Base-by-base conservation (phyloP, 1,284 basidiomycete genomes). In the Tilletia indica region DNA sequence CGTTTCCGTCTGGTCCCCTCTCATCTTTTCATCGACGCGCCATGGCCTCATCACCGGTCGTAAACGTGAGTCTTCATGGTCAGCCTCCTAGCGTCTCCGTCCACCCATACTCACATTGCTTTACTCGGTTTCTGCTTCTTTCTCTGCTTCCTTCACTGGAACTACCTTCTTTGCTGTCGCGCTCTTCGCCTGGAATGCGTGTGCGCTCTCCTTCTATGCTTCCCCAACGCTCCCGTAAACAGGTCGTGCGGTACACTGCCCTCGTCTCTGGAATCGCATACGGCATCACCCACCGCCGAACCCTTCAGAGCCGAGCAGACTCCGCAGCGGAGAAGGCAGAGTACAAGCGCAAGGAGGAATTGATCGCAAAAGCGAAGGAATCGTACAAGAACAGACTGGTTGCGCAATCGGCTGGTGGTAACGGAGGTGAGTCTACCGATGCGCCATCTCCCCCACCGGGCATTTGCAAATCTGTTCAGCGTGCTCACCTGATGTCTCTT, bases 181-280 rank as follows among this genome's bases (percentile, higher is more conserved):
- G 25, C 25, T 31, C 25, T 31, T 31, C 25, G 25, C 25, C 25
- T 31, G 25, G 25, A 31, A 0, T 31, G 25, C 25, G 25, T 31
- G 25, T 31, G 25, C 21, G 16, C 42, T 3, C 71, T 70, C 36
- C 31, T 36, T 36, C 36, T 34, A 4, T 56, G 16, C 31, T 4
- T 25, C 39, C 9, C 63, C 19, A n/a, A 31, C 54, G 38, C 71
- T 54, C 45, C n/a, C 80, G 45, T 42, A 25, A 0, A 34, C 71
- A 99, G 96, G 95, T 97, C 85, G 92, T 92, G 82, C 93, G 96
- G 82, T 99, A 97, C 87, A 91, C 94, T 49, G 94, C 96, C 69
- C 90, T 99, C 78, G 87, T 92, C 76, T 88, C 89, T 71, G 96
- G 96, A 84, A 89, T 97, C 80, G 87, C 91, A 85, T 99, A 98